A percentile compares a stretch with the other conserved stretches of the same genome.
phyloP scores from a whole-genome alignment of 1,284 basidiomycete species.

The Irpex lacteus region DNA sequence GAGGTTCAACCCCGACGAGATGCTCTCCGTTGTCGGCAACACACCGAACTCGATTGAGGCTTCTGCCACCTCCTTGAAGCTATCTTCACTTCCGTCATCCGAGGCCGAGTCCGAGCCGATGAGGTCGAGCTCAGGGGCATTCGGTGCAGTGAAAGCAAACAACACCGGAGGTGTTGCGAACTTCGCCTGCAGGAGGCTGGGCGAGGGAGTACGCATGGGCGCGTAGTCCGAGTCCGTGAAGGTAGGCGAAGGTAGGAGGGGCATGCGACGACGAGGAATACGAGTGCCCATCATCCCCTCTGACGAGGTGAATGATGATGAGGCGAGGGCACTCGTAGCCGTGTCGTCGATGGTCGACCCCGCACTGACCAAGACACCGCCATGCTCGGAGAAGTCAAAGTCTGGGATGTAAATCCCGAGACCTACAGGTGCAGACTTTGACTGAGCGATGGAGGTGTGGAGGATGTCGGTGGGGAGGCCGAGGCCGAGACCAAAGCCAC shows the following conservation, averaged over 20 bases:
- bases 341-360: not conserved
- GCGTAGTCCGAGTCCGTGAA: not conserved
- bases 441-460: not conserved
- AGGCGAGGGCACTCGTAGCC: not conserved
- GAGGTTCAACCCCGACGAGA: constrained; percentile 1
- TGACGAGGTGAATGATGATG: not conserved
- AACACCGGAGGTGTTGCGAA: not conserved
- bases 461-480: not conserved
- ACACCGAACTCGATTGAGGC: not conserved
- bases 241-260: not conserved
- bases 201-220: constrained; percentile 5
- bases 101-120: not conserved
- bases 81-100: not conserved
- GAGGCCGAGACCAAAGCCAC: constrained; percentile 1
- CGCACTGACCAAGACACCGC: not conserved
- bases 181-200: not conserved
- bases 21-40: not conserved
- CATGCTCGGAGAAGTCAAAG: not conserved
- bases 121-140: not conserved
- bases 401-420: constrained; percentile 10
- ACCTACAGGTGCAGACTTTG: constrained; percentile 3
- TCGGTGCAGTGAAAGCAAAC: not conserved
- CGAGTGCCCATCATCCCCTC: not conserved
- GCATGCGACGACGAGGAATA: not conserved
- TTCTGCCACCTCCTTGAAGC: not conserved